Conservation (phyloP, 345 rosid species). For the Aegle marmelos region DNA sequence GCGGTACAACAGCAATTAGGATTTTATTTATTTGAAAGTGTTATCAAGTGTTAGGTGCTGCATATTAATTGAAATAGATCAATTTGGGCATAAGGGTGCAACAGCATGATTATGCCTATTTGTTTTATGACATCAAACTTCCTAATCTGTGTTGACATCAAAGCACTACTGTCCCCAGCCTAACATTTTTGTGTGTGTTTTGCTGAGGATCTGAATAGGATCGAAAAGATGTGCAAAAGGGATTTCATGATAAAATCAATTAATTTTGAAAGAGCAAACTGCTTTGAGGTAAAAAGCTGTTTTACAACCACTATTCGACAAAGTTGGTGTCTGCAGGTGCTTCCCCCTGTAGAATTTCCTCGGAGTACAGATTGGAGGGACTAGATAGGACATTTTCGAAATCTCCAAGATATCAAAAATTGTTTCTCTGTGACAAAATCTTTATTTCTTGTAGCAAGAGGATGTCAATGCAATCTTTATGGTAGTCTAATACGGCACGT, state of each 20-base stretch:
- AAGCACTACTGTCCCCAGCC: background rate
- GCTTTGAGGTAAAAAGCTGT: background rate
- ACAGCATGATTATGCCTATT: background rate
- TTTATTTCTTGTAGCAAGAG: background rate
- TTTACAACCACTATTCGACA: background rate
- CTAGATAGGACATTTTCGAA: background rate
- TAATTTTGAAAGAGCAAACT: background rate
- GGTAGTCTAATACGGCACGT: background rate
- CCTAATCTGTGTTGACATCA: background rate
- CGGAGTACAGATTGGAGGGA: background rate
- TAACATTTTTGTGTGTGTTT: background rate
- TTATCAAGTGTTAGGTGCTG: background rate
- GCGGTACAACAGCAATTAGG: background rate
- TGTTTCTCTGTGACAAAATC: background rate
- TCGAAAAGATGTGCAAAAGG: background rate
- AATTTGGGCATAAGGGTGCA: background rate
- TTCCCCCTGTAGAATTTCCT: background rate
- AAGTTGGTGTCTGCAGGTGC: background rate
- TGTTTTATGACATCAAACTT: background rate
- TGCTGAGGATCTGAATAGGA: background rate
- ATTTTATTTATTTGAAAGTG: background rate
- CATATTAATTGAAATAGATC: background rate
- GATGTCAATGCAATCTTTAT: background rate
- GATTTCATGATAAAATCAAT: background rate
- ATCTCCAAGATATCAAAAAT: background rate